Base-by-base conservation (phyloP, 2,329 filamentous ascomycete species). In the Aspergillus texensis region DNA sequence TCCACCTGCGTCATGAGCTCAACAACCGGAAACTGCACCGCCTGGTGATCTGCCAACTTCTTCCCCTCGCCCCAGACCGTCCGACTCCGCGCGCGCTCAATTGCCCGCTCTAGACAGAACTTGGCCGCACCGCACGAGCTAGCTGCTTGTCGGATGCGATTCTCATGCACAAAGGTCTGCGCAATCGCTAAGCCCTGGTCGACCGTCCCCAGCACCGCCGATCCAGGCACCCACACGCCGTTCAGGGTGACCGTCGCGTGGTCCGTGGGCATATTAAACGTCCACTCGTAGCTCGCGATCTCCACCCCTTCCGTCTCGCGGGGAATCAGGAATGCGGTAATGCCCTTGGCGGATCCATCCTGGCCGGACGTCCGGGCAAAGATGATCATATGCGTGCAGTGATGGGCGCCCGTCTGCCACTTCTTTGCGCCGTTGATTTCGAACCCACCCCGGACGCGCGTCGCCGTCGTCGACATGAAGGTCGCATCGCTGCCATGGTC, bases 91-190 rank as follows among this genome's bases (percentile, higher is more conserved):
- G 39, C 39, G 1, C 39, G 39, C 16, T 41, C 39, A 10, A 41
- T 41, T 2, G 39, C 39, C 6, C 39, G 39, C 16, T 86, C 82
- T 58, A 89, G 80, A 74, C 87, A 89, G 76, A 84, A 89, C 55
- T 82, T 78, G 9, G 87, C 86, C 1, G 86, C 70, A 19, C 71
- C 71, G 24, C 73, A 74, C 6, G 73, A 73, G 83, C 50, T 87
- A 1, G 86, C 86, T 1, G 87, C 87, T 76, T 89, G 86, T n/a
- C 87, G 82, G 68, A 89, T 86, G 52, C 87, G 83, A 73, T 89
- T 89, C 70, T 89, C 87, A 73, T 89, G 86, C 3, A 88, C 86
- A 72, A 89, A 89, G 2, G 86, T 86, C 76, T 89, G 87, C 1
- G 87, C 87, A 56, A 89, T 84, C 26, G 83, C 81, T 6, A 89